phyloP scores from a whole-genome alignment of 352 stramenopile species.

The Chrysophaeum taylorii region DNA sequence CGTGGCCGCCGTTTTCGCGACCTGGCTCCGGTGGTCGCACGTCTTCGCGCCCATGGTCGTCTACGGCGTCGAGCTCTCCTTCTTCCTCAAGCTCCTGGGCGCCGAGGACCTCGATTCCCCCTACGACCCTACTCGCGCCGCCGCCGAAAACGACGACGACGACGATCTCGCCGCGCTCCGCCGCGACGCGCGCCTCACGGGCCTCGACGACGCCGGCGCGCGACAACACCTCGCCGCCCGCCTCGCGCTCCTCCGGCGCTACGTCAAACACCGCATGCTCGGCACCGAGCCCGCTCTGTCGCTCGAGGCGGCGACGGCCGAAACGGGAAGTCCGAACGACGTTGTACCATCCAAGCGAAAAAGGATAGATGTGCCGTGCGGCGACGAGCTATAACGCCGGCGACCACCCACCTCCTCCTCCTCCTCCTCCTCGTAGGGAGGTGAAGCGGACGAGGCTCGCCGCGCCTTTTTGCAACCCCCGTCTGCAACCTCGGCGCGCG shows the following conservation, averaged over 20 bases:
- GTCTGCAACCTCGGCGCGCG: no score
- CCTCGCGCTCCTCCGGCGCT: not conserved
- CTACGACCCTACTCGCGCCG: no score
- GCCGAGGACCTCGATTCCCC: no score
- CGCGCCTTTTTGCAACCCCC: no score
- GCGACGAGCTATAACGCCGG: not conserved
- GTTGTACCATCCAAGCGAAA: no score
- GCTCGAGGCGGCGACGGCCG: no score
- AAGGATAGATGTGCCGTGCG: no score
- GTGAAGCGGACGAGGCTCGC: no score
- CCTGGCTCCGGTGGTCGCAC: not conserved
- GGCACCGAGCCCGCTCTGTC: not conserved
- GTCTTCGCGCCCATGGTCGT: not conserved
- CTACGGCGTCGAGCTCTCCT: slow-evolving; percentile 4
- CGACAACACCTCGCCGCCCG: not conserved
- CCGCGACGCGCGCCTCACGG: not conserved
- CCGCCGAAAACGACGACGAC: not conserved
- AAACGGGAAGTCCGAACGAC: no score
- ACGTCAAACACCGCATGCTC: not conserved
- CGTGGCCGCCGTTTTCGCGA: not conserved
- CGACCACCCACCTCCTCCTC: not conserved
- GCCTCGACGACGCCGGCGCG: not conserved
- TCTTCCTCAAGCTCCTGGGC: not conserved
- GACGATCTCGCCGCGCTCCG: not conserved
- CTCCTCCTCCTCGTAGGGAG: no score